Evolutionary conservation across 257 asterid genomes (phyloP), one percentile per base, ranked within the genome.

Genomic region (Echium plantagineum): DNA sequence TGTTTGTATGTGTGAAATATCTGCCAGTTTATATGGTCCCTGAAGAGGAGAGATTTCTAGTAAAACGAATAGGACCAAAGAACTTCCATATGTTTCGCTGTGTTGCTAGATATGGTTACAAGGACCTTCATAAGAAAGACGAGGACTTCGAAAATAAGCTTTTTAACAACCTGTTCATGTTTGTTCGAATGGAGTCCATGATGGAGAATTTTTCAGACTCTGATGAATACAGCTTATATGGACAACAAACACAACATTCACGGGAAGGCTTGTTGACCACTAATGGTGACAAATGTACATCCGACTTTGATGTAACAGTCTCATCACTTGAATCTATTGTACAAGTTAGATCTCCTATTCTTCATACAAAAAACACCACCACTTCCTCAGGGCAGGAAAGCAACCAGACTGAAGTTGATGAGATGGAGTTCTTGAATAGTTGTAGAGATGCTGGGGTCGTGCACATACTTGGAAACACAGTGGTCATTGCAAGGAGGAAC

Each of bases 151-250:
- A 91, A 85, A 88, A 73, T 32, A 91, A 88, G 76, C 85, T 91
- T 3, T 88, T 91, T 9, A 84, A 72, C 57, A 82, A 74, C 59
- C 86, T 88, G 6, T 88, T 91, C 81, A 68, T 24, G 68, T 88
- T 88, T 57, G 94, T 91, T 18, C 85, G 96, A 12, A 93, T 91
- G 0, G 98, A 91, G 81, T 60, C 89, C 0, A 85, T 91, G 96
- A 91, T 91, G 98, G 98, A 91, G 64, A 94, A 93, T 28, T 91
- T 84, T 56, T 88, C 98, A 0, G 98, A 91, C 60, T 91, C 98
- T 0, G 98, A 91, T 16, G 94, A 83, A 52, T 81, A 80, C 70
- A 85, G 98, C 63, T 49, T 85, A 20, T 81, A 83, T 3, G 96
- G 94, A 9, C 32, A 28, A 28, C 32, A 28, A 28, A 28, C 32